Base-by-base conservation (phyloP, 768 basidiomycete genomes). In the Russula virescens region DNA sequence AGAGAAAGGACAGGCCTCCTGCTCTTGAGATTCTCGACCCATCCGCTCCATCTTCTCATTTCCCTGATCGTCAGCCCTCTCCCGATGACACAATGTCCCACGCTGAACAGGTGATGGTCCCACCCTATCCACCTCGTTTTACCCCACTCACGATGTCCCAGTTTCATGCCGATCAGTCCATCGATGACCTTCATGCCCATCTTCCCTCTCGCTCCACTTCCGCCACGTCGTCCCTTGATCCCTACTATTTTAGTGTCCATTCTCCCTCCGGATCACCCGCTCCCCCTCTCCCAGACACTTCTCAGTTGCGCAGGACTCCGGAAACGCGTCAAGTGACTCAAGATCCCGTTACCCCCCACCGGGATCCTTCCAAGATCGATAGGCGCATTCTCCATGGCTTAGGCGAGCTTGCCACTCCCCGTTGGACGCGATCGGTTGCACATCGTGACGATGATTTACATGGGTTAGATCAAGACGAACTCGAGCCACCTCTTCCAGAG, bases 401-500 rank as follows among this genome's bases (percentile, higher is more conserved):
- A 6, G 97, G 97, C 42, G 97, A 99, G 75, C 83, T 98, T 35
- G 79, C 94, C 21, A 99, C 97, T n/a, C 97, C 97, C 52, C 83
- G 94, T 64, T 99, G 94, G 95, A 81, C 82, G 63, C 83, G 82
- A 70, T 72, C 76, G 31, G 79, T 81, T 52, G 74, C 76, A 40
- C 73, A 74, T 55, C 68, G 71, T 53, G 72, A 70, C 35, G 69
- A 70, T 19, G 71, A 74, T 61, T 43, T 70, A 48, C 68, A 75
- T 60, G 67, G 68, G 72, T 59, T 76, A 43, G 74, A 76, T 54
- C 72, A 75, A 43, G 64, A 55, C 18, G 70, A 60, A 11, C 61
- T 73, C 2, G 74, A 78, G 48, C 48, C 70, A 35, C 60, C 69
- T 21, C 64, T 69, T 40, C 61, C 62, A 4, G 66, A 74, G 40